These are phyloP conservation scores for Ciborinia camelliae DNA, from an alignment of 2,329 filamentous ascomycete species.

Conservation along the genomic window DNA sequence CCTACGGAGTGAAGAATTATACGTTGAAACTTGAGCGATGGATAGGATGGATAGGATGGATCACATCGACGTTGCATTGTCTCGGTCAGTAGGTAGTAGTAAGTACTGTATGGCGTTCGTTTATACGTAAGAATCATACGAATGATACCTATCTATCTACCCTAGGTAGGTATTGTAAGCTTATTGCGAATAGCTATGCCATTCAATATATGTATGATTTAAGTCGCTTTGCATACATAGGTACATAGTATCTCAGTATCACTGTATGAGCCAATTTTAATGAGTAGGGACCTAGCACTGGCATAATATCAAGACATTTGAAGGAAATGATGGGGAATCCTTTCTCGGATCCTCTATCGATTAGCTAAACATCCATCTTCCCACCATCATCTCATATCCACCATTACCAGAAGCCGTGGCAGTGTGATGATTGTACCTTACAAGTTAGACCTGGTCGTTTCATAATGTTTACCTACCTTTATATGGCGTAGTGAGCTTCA, in stretches of 20 bases:
- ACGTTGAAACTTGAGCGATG: no score
- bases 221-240: neutral
- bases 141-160: no score
- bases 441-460: no score
- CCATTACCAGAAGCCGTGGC: neutral
- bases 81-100: neutral
- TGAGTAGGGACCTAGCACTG: no score
- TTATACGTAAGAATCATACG: neutral
- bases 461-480: neutral
- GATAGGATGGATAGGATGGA: no score
- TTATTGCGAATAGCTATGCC: conserved; percentile 2
- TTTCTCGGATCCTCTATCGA: conserved; percentile 18
- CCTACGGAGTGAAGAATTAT: neutral
- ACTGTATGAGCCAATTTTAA: no score
- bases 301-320: no score
- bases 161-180: no score
- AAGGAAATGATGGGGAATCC: conserved; percentile 14
- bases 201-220: neutral
- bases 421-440: no score
- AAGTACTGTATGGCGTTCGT: neutral
- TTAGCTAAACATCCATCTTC: neutral
- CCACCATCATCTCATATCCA: neutral
- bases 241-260: no score
- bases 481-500: neutral
- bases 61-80: conserved; percentile 7